Evolutionary conservation across 139 green algal species (phyloP).

Genomic region (Coelastrella sp.): DNA sequence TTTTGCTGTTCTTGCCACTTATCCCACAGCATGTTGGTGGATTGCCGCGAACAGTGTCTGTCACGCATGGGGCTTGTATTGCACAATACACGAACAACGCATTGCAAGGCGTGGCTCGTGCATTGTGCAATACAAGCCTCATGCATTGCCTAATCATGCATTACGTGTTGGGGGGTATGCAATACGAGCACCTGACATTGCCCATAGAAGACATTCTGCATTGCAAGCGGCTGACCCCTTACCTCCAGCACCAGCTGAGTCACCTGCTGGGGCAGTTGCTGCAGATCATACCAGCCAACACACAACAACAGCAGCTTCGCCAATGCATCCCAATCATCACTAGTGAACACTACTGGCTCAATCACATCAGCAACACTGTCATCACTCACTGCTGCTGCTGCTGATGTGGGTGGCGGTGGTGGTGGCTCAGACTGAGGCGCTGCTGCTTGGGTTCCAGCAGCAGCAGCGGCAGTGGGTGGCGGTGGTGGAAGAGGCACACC

Average conservation of each 20-base stretch:
- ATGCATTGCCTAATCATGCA: no score
- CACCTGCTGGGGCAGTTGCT: conserved; percentile 13
- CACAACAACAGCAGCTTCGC: conserved; percentile 10
- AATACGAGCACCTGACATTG: no score
- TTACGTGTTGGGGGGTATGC: no score
- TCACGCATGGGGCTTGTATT: no score
- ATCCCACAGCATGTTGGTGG: no score
- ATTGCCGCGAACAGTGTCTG: no score
- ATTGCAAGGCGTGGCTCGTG: no score
- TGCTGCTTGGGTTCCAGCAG: neutral
- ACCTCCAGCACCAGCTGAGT: conserved; percentile 16
- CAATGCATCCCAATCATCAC: conserved; percentile 12
- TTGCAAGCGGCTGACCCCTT: neutral
- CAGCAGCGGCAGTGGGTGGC: neutral
- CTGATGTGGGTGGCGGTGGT: neutral
- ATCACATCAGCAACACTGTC: neutral
- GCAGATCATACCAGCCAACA: neutral
- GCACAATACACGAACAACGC: no score
- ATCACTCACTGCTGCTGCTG: neutral
- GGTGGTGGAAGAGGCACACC: neutral
- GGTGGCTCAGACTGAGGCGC: neutral
- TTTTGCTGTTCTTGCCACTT: no score
- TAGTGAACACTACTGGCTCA: neutral
- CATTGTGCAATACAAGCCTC: no score
- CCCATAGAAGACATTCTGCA: no score